A percentile compares a stretch with the other conserved stretches of the same genome.
Conservation (phyloP, 768 basidiomycete species). For the Cyclocybe aegerita region DNA sequence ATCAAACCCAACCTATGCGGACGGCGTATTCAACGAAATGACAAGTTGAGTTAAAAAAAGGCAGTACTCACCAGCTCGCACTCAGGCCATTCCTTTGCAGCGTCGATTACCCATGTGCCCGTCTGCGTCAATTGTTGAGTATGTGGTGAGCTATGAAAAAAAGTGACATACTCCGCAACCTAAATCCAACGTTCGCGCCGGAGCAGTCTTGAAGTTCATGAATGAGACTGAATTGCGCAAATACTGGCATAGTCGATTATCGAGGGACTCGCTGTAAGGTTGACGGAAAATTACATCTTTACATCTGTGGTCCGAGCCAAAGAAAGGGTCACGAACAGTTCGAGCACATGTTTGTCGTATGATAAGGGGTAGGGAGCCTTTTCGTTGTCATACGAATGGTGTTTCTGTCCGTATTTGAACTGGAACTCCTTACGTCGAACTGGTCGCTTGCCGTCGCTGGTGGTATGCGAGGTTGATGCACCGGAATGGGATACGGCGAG, state of each 20-base stretch:
- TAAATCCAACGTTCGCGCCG: slow-evolving; percentile 60
- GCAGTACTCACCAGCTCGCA: slow-evolving; percentile 55
- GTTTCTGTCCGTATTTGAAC: slow-evolving; percentile 65
- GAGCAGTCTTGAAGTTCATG: slow-evolving; percentile 52
- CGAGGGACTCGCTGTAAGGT: slow-evolving; percentile 50
- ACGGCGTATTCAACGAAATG: not conserved
- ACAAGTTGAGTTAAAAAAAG: not conserved
- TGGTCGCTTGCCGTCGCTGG: slow-evolving; percentile 34
- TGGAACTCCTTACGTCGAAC: slow-evolving; percentile 52
- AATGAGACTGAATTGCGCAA: slow-evolving; percentile 59
- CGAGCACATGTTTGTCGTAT: slow-evolving; percentile 66
- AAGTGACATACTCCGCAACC: slow-evolving; percentile 65
- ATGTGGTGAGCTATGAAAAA: not conserved
- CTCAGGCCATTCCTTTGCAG: slow-evolving; percentile 68
- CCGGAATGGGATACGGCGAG: slow-evolving; percentile 15
- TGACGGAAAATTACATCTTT: not conserved
- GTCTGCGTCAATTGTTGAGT: slow-evolving; percentile 36
- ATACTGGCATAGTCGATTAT: slow-evolving; percentile 47
- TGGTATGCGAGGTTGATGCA: slow-evolving; percentile 18
- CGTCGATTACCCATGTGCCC: slow-evolving; percentile 71
- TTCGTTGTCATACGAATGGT: slow-evolving; percentile 68
- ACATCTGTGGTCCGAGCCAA: not conserved
- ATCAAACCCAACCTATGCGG: slow-evolving; percentile 70
- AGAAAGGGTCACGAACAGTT: slow-evolving; percentile 51
- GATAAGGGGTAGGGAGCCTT: slow-evolving; percentile 81